These are phyloP conservation scores for Priceomyces melissophilus DNA, from an alignment of 805 yeast species.

Conservation along the genomic window DNA sequence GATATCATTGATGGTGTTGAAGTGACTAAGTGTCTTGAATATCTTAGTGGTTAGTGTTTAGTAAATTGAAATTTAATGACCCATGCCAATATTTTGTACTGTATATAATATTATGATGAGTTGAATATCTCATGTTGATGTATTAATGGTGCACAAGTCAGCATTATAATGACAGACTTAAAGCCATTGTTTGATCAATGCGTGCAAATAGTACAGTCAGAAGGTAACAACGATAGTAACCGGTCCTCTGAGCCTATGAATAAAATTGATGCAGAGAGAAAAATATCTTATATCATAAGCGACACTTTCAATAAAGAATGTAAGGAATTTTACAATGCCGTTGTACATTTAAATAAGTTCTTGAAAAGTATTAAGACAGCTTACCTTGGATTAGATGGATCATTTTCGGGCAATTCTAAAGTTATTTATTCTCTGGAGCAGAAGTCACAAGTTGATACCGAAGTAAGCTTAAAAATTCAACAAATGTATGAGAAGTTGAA, in stretches of 20 bases:
- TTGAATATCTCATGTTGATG: background rate
- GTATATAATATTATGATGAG: background rate
- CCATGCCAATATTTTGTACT: background rate
- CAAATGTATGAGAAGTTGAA: slow-evolving; percentile 50
- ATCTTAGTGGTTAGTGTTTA: slow-evolving; percentile 21
- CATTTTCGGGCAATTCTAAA: slow-evolving; percentile 3
- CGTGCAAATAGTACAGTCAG: slow-evolving; percentile 39
- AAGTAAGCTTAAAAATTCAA: slow-evolving; percentile 50
- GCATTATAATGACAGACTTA: slow-evolving; percentile 39
- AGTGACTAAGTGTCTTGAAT: slow-evolving; percentile 28
- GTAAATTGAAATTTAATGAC: background rate
- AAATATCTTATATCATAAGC: slow-evolving; percentile 10
- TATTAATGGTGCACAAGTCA: background rate
- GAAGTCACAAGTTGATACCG: slow-evolving; percentile 55
- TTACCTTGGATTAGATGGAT: slow-evolving; percentile 24
- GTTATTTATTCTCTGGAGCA: slow-evolving; percentile 40
- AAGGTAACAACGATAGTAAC: slow-evolving; percentile 14
- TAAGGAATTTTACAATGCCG: slow-evolving; percentile 27
- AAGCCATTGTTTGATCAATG: slow-evolving; percentile 49
- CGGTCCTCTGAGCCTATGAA: background rate
- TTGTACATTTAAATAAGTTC: slow-evolving; percentile 31
- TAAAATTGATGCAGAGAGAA: background rate
- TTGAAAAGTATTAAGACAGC: slow-evolving; percentile 20
- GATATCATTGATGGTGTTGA: slow-evolving; percentile 26
- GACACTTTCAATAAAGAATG: slow-evolving; percentile 45